A percentile compares a stretch with the other conserved stretches of the same genome.
Conservation (phyloP, 169 alveolate genomes). For the Besnoitia besnoiti region DNA sequence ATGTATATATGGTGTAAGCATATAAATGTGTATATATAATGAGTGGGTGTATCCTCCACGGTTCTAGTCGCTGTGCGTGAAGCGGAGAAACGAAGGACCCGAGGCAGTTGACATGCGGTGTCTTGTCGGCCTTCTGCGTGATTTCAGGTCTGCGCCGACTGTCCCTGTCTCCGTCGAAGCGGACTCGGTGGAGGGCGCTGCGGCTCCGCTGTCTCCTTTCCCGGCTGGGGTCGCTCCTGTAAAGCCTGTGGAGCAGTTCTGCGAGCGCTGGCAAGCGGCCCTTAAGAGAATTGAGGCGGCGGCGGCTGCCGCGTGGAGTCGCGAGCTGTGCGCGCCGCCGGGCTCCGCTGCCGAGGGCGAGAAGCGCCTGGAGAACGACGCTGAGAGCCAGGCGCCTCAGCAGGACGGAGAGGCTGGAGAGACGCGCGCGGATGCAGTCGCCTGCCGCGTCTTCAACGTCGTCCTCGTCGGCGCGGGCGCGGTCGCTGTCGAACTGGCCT, state of each 20-base stretch:
- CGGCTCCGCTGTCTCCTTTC: neutral
- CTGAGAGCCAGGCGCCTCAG: neutral
- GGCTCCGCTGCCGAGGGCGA: neutral
- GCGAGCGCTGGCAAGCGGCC: neutral
- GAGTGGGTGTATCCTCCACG: too few species aligned
- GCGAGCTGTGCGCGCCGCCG: neutral
- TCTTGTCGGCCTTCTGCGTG: neutral
- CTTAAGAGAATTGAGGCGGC: neutral
- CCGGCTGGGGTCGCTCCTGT: neutral
- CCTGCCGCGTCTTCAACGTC: slow-evolving; percentile 2
- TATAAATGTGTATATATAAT: too few species aligned
- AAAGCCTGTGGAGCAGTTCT: slow-evolving; percentile 2
- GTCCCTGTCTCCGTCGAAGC: neutral
- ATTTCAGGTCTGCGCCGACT: neutral
- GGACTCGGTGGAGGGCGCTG: neutral
- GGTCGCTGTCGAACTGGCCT: slow-evolving; percentile 56
- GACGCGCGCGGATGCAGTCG: neutral
- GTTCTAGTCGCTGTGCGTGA: too few species aligned
- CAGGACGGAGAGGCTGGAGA: slow-evolving; percentile 11
- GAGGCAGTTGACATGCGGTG: neutral
- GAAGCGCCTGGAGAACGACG: neutral
- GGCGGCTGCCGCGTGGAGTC: neutral
- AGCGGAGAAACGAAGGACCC: neutral
- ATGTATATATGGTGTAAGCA: too few species aligned
- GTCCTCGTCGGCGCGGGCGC: slow-evolving; percentile 62